Evolutionary conservation across 176 grass and related monocot species (phyloP).

Genomic region (Bolboschoenus planiculmis): DNA sequence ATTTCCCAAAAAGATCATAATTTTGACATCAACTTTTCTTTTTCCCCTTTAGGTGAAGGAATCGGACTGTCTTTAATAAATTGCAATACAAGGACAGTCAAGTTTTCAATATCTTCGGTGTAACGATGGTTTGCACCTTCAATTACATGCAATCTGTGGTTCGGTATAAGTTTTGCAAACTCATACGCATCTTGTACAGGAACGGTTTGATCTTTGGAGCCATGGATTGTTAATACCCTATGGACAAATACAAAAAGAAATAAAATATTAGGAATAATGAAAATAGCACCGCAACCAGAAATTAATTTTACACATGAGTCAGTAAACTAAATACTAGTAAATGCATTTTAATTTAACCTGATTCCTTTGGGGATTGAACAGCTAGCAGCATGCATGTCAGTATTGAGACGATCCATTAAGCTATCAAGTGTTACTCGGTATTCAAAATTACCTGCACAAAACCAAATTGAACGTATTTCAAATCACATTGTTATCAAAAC

Average conservation of each 20-base stretch:
- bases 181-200: constrained; percentile 46
- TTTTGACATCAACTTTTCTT: constrained; percentile 32
- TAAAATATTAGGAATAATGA: not conserved
- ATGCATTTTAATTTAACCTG: constrained; percentile 41
- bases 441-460: constrained; percentile 48
- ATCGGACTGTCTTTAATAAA: constrained; percentile 36
- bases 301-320: not conserved
- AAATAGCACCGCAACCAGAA: not conserved
- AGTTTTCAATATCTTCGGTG: constrained; percentile 39
- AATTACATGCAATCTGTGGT: constrained; percentile 60
- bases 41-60: not conserved
- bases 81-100: constrained; percentile 36
- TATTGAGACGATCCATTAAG: constrained; percentile 56
- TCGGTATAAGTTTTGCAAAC: constrained; percentile 65
- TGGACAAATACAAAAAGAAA: constrained; percentile 3
- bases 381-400: constrained; percentile 60
- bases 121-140: constrained; percentile 65
- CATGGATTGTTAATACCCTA: constrained; percentile 79
- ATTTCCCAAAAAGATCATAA: constrained; percentile 20
- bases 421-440: constrained; percentile 54
- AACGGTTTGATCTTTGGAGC: constrained; percentile 60
- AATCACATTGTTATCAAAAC: constrained; percentile 2
- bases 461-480: not conserved
- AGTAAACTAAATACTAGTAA: not conserved
- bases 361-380: constrained; percentile 52